phyloP scores from a whole-genome alignment of 2,329 filamentous ascomycete genomes.

The Exophiala phaeomuriformis region DNA sequence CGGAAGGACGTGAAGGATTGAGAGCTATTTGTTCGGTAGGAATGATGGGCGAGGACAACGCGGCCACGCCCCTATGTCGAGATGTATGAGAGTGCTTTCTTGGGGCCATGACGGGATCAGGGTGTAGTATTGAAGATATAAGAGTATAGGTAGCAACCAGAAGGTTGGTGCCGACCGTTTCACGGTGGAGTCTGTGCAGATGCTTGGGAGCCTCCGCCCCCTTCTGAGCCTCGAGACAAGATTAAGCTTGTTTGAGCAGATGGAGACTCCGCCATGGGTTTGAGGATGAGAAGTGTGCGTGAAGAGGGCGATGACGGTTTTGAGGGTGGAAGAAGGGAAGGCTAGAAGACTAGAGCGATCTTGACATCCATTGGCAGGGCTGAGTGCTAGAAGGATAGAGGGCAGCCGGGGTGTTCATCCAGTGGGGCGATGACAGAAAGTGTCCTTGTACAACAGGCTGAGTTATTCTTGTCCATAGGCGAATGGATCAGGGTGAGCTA shows the following conservation, averaged over 20 bases:
- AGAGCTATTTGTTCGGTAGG: conserved; percentile 9
- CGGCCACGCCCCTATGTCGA: conserved; percentile 18
- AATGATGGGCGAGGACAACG: conserved; percentile 13
- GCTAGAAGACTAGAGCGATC: conserved; percentile 18
- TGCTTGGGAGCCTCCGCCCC: conserved; percentile 28
- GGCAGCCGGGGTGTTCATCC: conserved; percentile 14
- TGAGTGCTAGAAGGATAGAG: conserved; percentile 13
- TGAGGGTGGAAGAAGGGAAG: conserved; percentile 22
- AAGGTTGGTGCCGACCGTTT: conserved; percentile 23
- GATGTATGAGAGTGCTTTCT: conserved; percentile 24
- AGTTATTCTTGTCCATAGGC: conserved; percentile 21
- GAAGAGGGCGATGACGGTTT: conserved; percentile 27
- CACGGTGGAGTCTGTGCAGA: conserved; percentile 22
- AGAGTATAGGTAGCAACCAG: conserved; percentile 25
- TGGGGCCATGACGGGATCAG: conserved; percentile 24
- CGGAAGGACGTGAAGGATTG: conserved; percentile 14
- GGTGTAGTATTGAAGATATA: conserved; percentile 25
- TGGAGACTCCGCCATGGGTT: conserved; percentile 23
- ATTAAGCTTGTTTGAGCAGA: conserved; percentile 27
- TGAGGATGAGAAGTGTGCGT: conserved; percentile 17
- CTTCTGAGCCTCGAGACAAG: conserved; percentile 28
- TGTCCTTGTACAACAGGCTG: conserved; percentile 9
- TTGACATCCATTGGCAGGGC: conserved; percentile 21
- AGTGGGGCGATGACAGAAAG: conserved; percentile 13
- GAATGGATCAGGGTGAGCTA: conserved; percentile 9